These are phyloP conservation scores for Apophysomyces trapeziformis DNA, from an alignment of 371 early-diverging fungal species.

Conservation along the genomic window DNA sequence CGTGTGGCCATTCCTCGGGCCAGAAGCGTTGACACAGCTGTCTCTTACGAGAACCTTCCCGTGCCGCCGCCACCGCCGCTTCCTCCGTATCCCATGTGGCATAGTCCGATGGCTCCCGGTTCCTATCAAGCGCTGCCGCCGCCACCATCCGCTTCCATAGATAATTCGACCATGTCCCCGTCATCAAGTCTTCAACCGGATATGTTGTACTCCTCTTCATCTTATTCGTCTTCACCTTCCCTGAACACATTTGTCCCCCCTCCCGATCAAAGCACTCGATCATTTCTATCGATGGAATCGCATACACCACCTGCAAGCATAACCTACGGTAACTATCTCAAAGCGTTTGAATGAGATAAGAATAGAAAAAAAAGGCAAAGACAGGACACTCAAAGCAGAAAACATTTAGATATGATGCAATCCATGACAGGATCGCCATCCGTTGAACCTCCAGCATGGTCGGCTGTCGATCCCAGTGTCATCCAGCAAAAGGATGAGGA, in stretches of 20 bases:
- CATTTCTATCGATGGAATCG: constrained; percentile 11
- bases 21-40: not conserved
- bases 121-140: not conserved
- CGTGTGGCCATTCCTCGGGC: constrained; percentile 9
- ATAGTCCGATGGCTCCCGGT: constrained; percentile 4
- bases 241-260: constrained; percentile 9
- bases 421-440: constrained; percentile 5
- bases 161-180: not conserved
- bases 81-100: constrained; percentile 6
- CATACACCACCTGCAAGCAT: constrained; percentile 6
- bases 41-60: constrained; percentile 1
- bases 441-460: not conserved
- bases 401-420: constrained; percentile 1
- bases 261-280: not conserved
- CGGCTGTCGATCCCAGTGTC: constrained; percentile 1
- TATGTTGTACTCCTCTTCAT: not conserved
- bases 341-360: not conserved
- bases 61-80: not conserved
- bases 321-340: not conserved
- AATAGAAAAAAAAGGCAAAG: no score
- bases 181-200: constrained; percentile 3
- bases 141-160: not conserved
- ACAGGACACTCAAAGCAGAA: not conserved
- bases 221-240: constrained; percentile 4
- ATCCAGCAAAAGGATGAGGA: constrained; percentile 12